phyloP scores from a whole-genome alignment of 2,329 filamentous ascomycete species.

The Colletotrichum orbiculare region DNA sequence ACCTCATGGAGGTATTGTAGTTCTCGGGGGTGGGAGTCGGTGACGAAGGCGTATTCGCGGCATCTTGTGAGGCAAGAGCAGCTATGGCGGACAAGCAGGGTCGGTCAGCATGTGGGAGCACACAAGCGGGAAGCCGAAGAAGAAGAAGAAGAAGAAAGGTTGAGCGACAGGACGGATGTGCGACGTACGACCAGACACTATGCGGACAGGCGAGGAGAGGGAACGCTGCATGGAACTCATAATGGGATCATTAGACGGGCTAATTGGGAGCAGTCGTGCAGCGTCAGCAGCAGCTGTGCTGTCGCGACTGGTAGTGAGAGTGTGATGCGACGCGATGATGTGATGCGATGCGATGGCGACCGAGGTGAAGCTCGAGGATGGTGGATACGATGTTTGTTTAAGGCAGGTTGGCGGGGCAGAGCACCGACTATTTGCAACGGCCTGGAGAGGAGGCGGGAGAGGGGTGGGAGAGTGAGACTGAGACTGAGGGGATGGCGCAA shows the following conservation, averaged over 20 bases:
- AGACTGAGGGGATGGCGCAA: neutral
- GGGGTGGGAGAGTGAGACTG: no score
- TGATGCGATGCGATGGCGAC: neutral
- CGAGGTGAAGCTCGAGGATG: slow-evolving; percentile 2
- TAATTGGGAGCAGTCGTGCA: slow-evolving; percentile 45
- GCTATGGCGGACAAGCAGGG: slow-evolving; percentile 35
- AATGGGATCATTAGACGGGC: slow-evolving; percentile 56
- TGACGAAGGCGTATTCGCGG: slow-evolving; percentile 51
- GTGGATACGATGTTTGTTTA: slow-evolving; percentile 1
- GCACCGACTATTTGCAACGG: neutral
- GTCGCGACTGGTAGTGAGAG: slow-evolving; percentile 12
- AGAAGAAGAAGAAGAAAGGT: neutral
- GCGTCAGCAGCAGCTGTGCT: slow-evolving; percentile 47
- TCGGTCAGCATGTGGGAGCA: slow-evolving; percentile 33
- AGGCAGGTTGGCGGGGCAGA: slow-evolving; percentile 24
- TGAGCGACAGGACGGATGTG: slow-evolving; percentile 28
- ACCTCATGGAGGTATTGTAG: slow-evolving; percentile 65
- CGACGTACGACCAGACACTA: slow-evolving; percentile 70
- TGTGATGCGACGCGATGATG: neutral
- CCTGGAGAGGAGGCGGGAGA: no score
- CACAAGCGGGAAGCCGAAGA: slow-evolving; percentile 1
- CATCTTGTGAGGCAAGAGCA: slow-evolving; percentile 63
- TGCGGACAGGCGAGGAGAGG: slow-evolving; percentile 70
- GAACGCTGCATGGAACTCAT: slow-evolving; percentile 72
- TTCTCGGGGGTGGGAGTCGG: slow-evolving; percentile 55